Evolutionary conservation across 1,284 basidiomycete genomes (phyloP).

Genomic region (Omphalotus olearius): DNA sequence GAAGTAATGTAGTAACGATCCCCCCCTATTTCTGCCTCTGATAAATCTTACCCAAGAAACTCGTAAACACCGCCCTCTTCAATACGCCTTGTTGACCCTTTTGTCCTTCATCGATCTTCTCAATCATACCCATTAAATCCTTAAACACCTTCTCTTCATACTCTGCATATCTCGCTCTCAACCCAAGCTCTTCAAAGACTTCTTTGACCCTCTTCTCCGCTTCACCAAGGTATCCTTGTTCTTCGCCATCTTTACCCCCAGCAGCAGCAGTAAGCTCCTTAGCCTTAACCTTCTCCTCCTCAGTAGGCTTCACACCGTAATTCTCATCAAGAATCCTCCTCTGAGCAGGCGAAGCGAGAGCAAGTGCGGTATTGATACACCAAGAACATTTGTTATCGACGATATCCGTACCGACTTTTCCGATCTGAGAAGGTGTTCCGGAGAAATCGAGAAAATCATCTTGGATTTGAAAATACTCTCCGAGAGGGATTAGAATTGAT

Average conservation of each 20-base stretch:
- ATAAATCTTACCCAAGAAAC: slow-evolving; percentile 90
- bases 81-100: slow-evolving; percentile 42
- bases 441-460: slow-evolving; percentile 97
- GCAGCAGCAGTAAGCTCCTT: not conserved
- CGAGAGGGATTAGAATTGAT: slow-evolving; percentile 87
- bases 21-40: slow-evolving; percentile 69
- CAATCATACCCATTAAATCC: slow-evolving; percentile 64
- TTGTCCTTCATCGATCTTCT: slow-evolving; percentile 57
- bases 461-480: slow-evolving; percentile 99
- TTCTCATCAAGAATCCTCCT: slow-evolving; percentile 65
- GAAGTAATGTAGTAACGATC: not conserved
- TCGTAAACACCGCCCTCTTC: slow-evolving; percentile 78
- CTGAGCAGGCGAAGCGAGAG: slow-evolving; percentile 51
- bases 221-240: slow-evolving; percentile 15
- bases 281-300: slow-evolving; percentile 24
- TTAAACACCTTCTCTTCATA: slow-evolving; percentile 81
- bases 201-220: slow-evolving; percentile 70
- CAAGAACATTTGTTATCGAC: slow-evolving; percentile 99
- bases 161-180: slow-evolving; percentile 64
- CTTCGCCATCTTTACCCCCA: slow-evolving; percentile 3
- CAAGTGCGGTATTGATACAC: slow-evolving; percentile 90
- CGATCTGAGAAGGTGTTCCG: slow-evolving; percentile 87
- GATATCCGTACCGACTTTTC: slow-evolving; percentile 98
- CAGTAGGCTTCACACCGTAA: slow-evolving; percentile 81
- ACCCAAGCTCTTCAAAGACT: slow-evolving; percentile 70